Percentiles rank a stretch among this genome's conserved stretches.
Evolutionary conservation across 1,139 yeast genomes (phyloP).

Genomic region (Trichomonascaceae sp.): DNA sequence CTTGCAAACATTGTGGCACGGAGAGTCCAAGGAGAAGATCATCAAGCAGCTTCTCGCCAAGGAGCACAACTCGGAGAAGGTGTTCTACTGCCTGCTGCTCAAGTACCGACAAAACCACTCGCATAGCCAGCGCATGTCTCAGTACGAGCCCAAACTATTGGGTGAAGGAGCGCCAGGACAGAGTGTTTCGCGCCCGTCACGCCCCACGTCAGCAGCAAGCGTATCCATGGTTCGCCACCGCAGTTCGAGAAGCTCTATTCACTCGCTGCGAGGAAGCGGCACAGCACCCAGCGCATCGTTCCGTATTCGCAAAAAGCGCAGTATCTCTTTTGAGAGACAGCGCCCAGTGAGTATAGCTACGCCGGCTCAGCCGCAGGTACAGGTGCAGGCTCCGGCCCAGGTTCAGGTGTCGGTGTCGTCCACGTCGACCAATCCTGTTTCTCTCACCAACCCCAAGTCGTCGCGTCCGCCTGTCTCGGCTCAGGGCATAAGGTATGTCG

Average conservation of each 20-base stretch:
- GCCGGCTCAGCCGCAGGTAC: background rate
- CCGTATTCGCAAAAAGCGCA: background rate
- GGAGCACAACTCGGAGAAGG: slow-evolving; percentile 68
- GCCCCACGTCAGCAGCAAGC: slow-evolving; percentile 1
- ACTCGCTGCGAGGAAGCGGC: background rate
- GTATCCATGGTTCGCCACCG: slow-evolving; percentile 3
- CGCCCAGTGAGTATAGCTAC: background rate
- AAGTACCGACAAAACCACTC: slow-evolving; percentile 79
- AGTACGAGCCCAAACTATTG: slow-evolving; percentile 7
- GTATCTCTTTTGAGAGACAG: background rate
- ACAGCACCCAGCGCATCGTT: background rate
- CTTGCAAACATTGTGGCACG: slow-evolving; percentile 83
- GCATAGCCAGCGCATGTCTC: no score
- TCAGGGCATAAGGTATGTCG: no score
- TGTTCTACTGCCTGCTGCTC: slow-evolving; percentile 71
- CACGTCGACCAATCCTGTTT: background rate
- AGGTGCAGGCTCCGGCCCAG: background rate
- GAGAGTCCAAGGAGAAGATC: slow-evolving; percentile 52
- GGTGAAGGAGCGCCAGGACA: background rate
- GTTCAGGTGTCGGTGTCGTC: background rate
- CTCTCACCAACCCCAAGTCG: background rate
- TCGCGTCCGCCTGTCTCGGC: background rate
- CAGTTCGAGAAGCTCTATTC: slow-evolving; percentile 1
- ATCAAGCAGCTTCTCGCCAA: slow-evolving; percentile 45
- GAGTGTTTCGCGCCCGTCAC: background rate